Evolutionary conservation across 495 filamentous ascomycete genomes (phyloP).

Genomic region (Platismatia glauca): DNA sequence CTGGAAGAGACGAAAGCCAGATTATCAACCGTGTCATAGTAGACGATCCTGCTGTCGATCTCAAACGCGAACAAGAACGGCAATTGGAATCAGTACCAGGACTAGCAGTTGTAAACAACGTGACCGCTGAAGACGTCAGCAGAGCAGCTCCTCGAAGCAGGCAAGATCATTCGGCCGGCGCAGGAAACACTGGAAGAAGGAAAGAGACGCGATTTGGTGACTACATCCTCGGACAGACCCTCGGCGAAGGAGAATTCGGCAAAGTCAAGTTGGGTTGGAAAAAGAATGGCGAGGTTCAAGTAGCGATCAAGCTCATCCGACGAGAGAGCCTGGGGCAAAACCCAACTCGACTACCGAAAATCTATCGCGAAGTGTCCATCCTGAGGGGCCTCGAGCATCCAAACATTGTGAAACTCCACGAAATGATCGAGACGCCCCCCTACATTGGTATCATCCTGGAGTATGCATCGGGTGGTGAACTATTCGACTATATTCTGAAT

Average conservation of each 20-base stretch:
- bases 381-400: slow-evolving; percentile 78
- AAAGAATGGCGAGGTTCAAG: slow-evolving; percentile 83
- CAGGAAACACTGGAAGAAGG: slow-evolving; percentile 33
- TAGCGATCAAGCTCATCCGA: slow-evolving; percentile 97
- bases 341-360: slow-evolving; percentile 82
- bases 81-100: slow-evolving; percentile 53
- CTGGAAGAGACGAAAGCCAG: slow-evolving; percentile 49
- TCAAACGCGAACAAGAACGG: slow-evolving; percentile 67
- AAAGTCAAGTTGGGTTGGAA: slow-evolving; percentile 99
- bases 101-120: slow-evolving; percentile 44
- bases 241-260: slow-evolving; percentile 96
- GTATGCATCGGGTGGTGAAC: slow-evolving; percentile 92
- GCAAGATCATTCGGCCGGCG: slow-evolving; percentile 59
- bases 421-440: slow-evolving; percentile 95
- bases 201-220: slow-evolving; percentile 90
- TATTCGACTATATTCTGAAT: slow-evolving; percentile 97
- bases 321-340: slow-evolving; percentile 81
- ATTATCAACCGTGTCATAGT: slow-evolving; percentile 71
- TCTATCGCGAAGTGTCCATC: slow-evolving; percentile 92
- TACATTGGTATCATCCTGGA: slow-evolving; percentile 98
- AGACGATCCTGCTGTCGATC: slow-evolving; percentile 69
- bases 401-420: slow-evolving; percentile 93
- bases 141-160: slow-evolving; percentile 58
- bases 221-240: slow-evolving; percentile 91
- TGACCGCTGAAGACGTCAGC: slow-evolving; percentile 52